A percentile compares a stretch with the other conserved stretches of the same genome.
phyloP scores from a whole-genome alignment of 441 rosid species.

The Metrosideros polymorpha region DNA sequence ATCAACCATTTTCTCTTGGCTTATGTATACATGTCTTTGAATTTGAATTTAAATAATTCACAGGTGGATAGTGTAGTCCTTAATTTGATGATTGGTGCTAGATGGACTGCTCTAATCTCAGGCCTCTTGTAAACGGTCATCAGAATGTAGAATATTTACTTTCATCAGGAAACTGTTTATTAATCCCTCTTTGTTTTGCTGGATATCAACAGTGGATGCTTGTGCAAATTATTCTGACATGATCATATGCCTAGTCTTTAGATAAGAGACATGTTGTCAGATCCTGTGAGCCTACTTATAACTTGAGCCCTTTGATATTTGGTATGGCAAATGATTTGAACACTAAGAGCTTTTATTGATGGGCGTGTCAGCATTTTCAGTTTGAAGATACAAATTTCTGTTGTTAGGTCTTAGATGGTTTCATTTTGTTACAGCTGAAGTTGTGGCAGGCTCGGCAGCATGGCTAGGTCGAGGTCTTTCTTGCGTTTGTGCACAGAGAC shows the following conservation, averaged over 20 bases:
- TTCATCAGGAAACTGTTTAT: background rate
- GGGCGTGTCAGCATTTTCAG: background rate
- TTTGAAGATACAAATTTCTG: background rate
- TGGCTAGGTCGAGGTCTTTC: conserved; percentile 98
- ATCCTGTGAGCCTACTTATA: background rate
- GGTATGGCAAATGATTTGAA: background rate
- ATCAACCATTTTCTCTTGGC: background rate
- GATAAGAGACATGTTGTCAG: background rate
- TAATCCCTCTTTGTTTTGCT: background rate
- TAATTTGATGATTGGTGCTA: background rate
- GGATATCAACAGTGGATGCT: background rate
- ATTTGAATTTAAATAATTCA: background rate
- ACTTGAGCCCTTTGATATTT: background rate
- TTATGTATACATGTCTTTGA: background rate
- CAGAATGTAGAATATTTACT: background rate
- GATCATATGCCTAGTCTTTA: background rate
- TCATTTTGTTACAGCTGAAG: conserved; percentile 71
- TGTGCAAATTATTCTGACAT: background rate
- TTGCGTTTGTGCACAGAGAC: conserved; percentile 93
- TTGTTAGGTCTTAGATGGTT: conserved; percentile 3
- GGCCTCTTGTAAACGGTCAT: background rate
- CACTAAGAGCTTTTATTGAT: background rate
- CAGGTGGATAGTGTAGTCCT: background rate
- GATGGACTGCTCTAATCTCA: background rate
- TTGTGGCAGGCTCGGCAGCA: conserved; percentile 96